These are phyloP conservation scores for Auricularia sp. DNA, from an alignment of 768 basidiomycete species.

Conservation along the genomic window DNA sequence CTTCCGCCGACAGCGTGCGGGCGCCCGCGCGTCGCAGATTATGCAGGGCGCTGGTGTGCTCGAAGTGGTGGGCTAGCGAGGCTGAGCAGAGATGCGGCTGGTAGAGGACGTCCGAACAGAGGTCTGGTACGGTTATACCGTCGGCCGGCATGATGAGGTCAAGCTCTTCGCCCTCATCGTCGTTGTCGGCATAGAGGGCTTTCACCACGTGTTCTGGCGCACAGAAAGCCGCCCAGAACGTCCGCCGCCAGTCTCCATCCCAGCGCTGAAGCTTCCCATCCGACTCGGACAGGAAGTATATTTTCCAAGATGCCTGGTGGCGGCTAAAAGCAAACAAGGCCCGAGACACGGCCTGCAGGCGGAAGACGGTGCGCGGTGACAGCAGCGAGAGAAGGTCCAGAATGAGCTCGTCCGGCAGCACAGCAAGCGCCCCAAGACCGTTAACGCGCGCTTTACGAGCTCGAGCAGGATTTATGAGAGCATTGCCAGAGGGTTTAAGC, in stretches of 20 bases:
- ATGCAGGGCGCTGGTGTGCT: neutral
- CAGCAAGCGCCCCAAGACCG: neutral
- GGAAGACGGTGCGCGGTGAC: conserved; percentile 3
- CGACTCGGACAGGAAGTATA: conserved; percentile 4
- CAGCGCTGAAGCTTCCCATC: conserved; percentile 6
- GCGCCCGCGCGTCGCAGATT: neutral
- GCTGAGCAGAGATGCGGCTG: conserved; percentile 8
- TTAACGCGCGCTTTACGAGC: neutral
- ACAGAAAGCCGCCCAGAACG: conserved; percentile 6
- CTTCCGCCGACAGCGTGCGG: neutral
- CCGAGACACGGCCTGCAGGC: conserved; percentile 4
- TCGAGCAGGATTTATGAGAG: neutral
- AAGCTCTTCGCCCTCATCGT: neutral
- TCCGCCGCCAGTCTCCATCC: conserved; percentile 10
- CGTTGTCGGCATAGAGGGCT: neutral
- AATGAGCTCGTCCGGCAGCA: conserved; percentile 12
- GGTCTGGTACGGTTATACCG: conserved; percentile 3
- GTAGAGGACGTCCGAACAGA: conserved; percentile 17
- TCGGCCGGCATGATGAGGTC: conserved; percentile 3
- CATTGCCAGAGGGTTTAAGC: neutral
- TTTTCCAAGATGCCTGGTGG: conserved; percentile 11
- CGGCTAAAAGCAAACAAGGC: conserved; percentile 9
- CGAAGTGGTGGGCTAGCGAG: neutral
- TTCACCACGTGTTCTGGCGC: neutral
- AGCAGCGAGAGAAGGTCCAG: conserved; percentile 8